These are phyloP conservation scores for Rhodamnia argentea DNA, from an alignment of 345 rosid genomes.

Conservation along the genomic window DNA sequence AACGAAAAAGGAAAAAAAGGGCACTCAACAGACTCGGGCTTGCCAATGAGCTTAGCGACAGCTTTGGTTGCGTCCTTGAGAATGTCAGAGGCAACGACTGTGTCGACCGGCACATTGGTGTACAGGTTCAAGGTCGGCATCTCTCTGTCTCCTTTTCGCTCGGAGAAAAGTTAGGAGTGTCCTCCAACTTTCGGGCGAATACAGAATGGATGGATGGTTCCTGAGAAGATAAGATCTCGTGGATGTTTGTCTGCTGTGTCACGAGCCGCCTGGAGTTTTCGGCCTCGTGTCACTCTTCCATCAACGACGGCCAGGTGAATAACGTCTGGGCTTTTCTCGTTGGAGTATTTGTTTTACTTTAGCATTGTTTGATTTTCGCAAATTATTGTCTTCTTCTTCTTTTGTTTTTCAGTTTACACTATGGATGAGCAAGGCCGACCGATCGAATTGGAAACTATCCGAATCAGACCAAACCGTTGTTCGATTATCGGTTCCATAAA, in stretches of 20 bases:
- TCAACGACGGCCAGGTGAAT: not conserved
- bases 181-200: not conserved
- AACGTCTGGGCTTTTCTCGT: not conserved
- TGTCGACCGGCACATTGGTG: constrained; percentile 82
- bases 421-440: too few species aligned
- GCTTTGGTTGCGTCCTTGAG: constrained; percentile 88
- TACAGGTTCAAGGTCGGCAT: constrained; percentile 85
- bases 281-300: not conserved
- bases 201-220: not conserved
- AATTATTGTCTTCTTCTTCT: too few species aligned
- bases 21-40: constrained; percentile 73
- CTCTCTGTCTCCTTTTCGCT: not conserved
- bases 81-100: constrained; percentile 76
- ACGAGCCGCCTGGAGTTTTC: not conserved
- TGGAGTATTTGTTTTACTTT: not conserved
- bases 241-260: not conserved
- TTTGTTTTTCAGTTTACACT: too few species aligned
- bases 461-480: too few species aligned
- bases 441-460: too few species aligned
- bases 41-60: constrained; percentile 83
- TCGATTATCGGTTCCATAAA: too few species aligned
- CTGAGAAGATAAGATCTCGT: not conserved
- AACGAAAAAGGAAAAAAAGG: not conserved
- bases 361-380: not conserved
- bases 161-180: not conserved